A percentile compares a stretch with the other conserved stretches of the same genome.
phyloP scores from a whole-genome alignment of 106 monocot genomes.

The Ottelia alismoides region DNA sequence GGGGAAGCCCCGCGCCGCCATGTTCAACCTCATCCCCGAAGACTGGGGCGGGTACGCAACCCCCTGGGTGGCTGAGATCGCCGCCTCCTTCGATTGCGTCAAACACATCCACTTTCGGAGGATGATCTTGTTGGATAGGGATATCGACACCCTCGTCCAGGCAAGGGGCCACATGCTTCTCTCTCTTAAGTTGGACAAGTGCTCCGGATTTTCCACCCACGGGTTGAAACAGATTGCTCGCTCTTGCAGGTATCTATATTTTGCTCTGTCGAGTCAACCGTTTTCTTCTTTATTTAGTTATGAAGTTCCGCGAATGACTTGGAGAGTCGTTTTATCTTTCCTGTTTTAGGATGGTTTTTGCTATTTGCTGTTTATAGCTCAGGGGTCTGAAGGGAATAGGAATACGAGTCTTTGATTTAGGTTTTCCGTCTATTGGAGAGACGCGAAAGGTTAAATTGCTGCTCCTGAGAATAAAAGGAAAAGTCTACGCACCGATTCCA shows the following conservation, averaged over 20 bases:
- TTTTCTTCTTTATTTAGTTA: no score
- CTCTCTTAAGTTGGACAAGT: slow-evolving; percentile 76
- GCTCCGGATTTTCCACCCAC: slow-evolving; percentile 81
- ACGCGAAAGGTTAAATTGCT: no score
- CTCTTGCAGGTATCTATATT: slow-evolving; percentile 88
- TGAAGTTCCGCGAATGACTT: no score
- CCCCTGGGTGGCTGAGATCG: slow-evolving; percentile 62
- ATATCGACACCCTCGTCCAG: slow-evolving; percentile 39
- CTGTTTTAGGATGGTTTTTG: no score
- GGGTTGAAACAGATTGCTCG: slow-evolving; percentile 44
- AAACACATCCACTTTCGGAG: slow-evolving; percentile 62
- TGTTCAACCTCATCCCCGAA: slow-evolving; percentile 92
- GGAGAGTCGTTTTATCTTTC: no score
- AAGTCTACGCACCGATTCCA: no score
- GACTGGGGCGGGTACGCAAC: slow-evolving; percentile 87
- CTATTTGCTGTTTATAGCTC: no score
- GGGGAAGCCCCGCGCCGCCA: slow-evolving; percentile 87
- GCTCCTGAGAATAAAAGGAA: no score
- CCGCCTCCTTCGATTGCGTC: slow-evolving; percentile 44
- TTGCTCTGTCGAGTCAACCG: no score
- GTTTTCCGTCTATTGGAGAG: no score
- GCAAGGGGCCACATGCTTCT: slow-evolving; percentile 42
- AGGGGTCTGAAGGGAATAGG: no score
- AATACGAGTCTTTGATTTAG: no score
- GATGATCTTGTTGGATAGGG: slow-evolving; percentile 66